These are phyloP conservation scores for Penicillium freii DNA, from an alignment of 2,329 filamentous ascomycete species.

Conservation along the genomic window DNA sequence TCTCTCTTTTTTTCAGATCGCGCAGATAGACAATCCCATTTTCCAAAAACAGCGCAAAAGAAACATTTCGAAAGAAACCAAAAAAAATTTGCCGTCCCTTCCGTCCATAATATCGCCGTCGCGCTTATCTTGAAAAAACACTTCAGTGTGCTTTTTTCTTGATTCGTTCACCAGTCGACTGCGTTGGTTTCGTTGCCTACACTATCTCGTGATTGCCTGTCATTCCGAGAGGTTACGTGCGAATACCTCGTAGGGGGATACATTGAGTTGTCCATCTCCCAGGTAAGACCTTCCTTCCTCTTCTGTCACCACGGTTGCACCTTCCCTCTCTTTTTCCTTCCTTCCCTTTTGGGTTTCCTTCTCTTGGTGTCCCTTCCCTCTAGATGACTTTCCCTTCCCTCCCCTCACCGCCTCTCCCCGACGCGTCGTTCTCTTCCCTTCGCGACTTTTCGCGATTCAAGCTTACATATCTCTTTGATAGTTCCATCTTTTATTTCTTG, in stretches of 20 bases:
- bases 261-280: conserved; percentile 99
- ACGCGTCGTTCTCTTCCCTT: not conserved
- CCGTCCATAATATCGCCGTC: conserved; percentile 14
- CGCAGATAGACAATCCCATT: conserved; percentile 29
- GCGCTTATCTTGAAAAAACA: conserved; percentile 32
- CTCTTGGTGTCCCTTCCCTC: too few species aligned
- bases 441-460: not conserved
- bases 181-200: conserved; percentile 9
- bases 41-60: conserved; percentile 15
- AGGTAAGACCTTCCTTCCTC: conserved; percentile 44
- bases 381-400: too few species aligned
- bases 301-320: not conserved
- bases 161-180: conserved; percentile 12
- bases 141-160: conserved; percentile 40
- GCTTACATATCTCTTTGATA: not conserved
- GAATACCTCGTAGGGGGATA: conserved; percentile 64
- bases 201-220: conserved; percentile 9
- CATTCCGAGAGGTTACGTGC: conserved; percentile 14
- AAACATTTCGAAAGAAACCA: conserved; percentile 13
- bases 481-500: not conserved
- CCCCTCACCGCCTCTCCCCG: not conserved
- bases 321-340: not conserved
- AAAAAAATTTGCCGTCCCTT: conserved; percentile 17
- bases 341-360: not conserved
- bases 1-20: conserved; percentile 27